A percentile compares a stretch with the other conserved stretches of the same genome.
phyloP scores from a whole-genome alignment of 805 yeast species.

The Scheffersomyces coipomensis region DNA sequence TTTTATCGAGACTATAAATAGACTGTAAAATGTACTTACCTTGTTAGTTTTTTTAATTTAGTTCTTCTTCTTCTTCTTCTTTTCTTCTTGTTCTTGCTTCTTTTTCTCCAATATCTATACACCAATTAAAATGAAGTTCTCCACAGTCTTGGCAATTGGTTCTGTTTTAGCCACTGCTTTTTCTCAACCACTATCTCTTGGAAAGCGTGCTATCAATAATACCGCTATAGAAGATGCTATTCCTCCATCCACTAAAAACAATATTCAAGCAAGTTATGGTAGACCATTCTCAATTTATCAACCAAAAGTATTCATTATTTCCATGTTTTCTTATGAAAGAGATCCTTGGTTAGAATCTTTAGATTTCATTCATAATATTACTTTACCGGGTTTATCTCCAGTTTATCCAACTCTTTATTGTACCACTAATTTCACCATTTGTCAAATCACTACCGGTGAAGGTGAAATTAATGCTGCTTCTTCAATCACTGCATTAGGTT shows the following conservation, averaged over 20 bases:
- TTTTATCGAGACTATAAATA: too few relatives aligned
- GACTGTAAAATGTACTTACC: too few relatives aligned
- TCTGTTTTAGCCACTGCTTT: conserved; percentile 8
- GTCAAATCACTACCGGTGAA: conserved; percentile 68
- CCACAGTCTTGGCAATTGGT: conserved; percentile 9
- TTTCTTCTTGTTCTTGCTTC: too few relatives aligned
- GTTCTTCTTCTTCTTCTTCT: too few relatives aligned
- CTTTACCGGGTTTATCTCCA: conserved; percentile 68
- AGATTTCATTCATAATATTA: conserved; percentile 51
- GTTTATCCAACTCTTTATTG: conserved; percentile 57
- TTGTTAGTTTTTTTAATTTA: too few relatives aligned
- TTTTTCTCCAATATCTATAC: too few relatives aligned
- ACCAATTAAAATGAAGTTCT: conserved; percentile 17
- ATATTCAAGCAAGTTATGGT: conserved; percentile 23
- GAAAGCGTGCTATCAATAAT: conserved; percentile 12
- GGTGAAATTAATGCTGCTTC: conserved; percentile 68
- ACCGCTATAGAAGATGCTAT: conserved; percentile 10
- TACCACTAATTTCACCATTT: conserved; percentile 45
- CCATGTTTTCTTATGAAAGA: conserved; percentile 54
- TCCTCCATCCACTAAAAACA: conserved; percentile 6
- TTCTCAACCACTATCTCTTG: conserved; percentile 12
- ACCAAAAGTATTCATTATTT: conserved; percentile 56
- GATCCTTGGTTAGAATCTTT: conserved; percentile 51
- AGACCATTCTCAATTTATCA: conserved; percentile 35
- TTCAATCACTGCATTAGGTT: conserved; percentile 51